Conservation (phyloP, 2,329 filamentous ascomycete species). For the Rutstroemia sp. region DNA sequence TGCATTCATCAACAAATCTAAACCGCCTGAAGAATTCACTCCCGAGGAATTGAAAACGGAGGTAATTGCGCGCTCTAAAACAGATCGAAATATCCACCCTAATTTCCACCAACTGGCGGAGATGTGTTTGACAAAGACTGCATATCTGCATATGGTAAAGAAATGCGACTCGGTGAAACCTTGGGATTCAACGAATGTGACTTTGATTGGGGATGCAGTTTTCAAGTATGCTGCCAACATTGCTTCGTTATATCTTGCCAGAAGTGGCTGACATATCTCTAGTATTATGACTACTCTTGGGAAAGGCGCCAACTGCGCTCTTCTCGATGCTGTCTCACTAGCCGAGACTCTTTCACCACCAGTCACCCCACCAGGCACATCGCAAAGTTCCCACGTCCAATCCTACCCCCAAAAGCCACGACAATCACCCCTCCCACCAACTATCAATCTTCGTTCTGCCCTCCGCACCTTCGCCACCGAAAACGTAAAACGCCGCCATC, state of each 20-base stretch:
- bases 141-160: constrained; percentile 18
- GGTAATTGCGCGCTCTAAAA: constrained; percentile 13
- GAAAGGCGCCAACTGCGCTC: constrained; percentile 25
- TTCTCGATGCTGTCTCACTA: constrained; percentile 24
- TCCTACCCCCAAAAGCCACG: not conserved
- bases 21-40: constrained; percentile 14
- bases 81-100: constrained; percentile 15
- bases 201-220: constrained; percentile 24
- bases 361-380: not conserved
- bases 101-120: constrained; percentile 18
- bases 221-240: constrained; percentile 20
- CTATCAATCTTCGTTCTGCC: constrained; percentile 3
- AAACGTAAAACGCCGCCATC: constrained; percentile 21
- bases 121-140: constrained; percentile 17
- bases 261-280: constrained; percentile 1
- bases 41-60: constrained; percentile 22
- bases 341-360: constrained; percentile 14
- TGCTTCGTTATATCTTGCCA: not conserved
- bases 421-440: not conserved
- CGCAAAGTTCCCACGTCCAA: not conserved
- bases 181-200: constrained; percentile 21
- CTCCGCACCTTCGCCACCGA: constrained; percentile 15
- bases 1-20: constrained; percentile 20
- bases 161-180: constrained; percentile 20
- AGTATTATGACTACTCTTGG: constrained; percentile 25